Percentiles rank a stretch among this genome's conserved stretches.
These are phyloP conservation scores for Alternaria rosae DNA, from an alignment of 2,329 filamentous ascomycete species.

Conservation along the genomic window DNA sequence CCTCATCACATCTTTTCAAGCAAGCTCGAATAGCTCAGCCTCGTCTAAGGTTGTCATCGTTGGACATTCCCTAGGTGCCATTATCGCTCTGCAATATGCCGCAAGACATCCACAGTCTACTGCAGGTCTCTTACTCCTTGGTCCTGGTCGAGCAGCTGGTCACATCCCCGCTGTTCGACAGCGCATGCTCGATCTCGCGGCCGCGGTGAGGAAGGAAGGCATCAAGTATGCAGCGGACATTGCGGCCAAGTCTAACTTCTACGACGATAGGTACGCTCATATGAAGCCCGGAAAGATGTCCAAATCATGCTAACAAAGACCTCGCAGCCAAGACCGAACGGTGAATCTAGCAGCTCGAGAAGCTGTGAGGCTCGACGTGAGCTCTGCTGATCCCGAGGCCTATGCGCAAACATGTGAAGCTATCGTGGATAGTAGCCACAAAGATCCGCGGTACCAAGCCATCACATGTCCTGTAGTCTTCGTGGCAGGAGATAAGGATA, in stretches of 20 bases:
- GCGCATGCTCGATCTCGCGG: conserved; percentile 15
- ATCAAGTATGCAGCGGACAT: conserved; percentile 8
- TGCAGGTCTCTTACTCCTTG: not conserved
- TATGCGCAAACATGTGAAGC: conserved; percentile 20
- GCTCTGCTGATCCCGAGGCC: conserved; percentile 7
- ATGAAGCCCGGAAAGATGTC: too few species aligned
- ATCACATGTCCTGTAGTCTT: conserved; percentile 8
- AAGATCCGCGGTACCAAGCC: conserved; percentile 8
- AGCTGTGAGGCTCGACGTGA: conserved; percentile 4
- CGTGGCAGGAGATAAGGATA: not conserved
- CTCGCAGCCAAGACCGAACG: not conserved
- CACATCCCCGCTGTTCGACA: conserved; percentile 10
- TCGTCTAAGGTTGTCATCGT: not conserved
- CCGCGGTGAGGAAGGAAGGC: conserved; percentile 5
- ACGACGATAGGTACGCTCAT: not conserved
- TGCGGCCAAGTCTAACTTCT: not conserved
- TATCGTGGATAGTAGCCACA: conserved; percentile 7
- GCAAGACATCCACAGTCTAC: not conserved
- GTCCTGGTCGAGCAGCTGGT: conserved; percentile 3
- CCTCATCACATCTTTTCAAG: not conserved
- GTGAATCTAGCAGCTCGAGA: not conserved
- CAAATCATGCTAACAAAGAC: not conserved
- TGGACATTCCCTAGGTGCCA: not conserved
- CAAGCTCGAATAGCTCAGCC: not conserved
- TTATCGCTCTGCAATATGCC: not conserved